Evolutionary conservation across 2,329 filamentous ascomycete species (phyloP).

Genomic region (Scopulariopsis brevicaulis): DNA sequence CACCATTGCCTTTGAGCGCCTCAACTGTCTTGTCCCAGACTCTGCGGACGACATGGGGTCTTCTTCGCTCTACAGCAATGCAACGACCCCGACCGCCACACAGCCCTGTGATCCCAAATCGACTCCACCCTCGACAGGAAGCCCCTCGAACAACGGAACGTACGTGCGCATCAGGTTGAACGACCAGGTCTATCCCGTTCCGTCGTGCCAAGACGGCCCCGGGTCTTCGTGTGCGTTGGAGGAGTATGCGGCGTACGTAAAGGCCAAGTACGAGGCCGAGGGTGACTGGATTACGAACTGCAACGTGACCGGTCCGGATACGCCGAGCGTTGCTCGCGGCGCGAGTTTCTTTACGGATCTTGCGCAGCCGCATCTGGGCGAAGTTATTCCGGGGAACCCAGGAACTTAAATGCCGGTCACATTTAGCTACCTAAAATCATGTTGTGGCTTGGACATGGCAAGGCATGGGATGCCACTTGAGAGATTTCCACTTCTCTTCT

Average conservation of each 20-base stretch:
- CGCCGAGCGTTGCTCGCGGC: conserved; percentile 28
- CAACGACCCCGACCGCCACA: conserved; percentile 4
- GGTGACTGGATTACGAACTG: conserved; percentile 38
- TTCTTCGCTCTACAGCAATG: background rate
- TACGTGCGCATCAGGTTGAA: conserved; percentile 50
- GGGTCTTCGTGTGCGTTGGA: conserved; percentile 38
- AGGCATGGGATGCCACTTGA: no score
- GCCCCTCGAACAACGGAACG: conserved; percentile 3
- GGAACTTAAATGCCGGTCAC: background rate
- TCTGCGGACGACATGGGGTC: background rate
- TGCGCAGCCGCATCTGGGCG: conserved; percentile 21
- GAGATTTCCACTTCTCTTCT: no score
- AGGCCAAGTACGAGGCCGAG: conserved; percentile 30
- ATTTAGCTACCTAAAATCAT: no score
- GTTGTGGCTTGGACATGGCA: no score
- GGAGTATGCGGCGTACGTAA: conserved; percentile 31
- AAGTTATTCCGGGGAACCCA: background rate
- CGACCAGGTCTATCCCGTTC: conserved; percentile 49
- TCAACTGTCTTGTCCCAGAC: conserved; percentile 32
- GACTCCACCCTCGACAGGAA: background rate
- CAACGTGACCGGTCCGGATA: conserved; percentile 27
- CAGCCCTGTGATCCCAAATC: conserved; percentile 5
- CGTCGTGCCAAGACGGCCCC: conserved; percentile 41
- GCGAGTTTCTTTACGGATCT: conserved; percentile 38
- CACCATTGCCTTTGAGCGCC: conserved; percentile 51